Conservation (phyloP, 78 protist species). For the Dictyostelium capitatum region DNA sequence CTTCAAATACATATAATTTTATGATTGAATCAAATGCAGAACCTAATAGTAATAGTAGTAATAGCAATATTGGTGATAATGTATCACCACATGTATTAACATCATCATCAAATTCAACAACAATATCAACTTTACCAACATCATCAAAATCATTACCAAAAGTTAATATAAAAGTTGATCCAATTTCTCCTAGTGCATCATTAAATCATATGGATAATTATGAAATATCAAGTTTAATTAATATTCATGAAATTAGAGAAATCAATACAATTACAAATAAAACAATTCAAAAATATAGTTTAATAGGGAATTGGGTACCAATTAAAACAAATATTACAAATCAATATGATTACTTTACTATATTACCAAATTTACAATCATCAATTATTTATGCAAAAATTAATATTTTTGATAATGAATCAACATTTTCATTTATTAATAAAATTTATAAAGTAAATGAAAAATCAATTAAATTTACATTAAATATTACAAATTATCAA, state of each 20-base stretch:
- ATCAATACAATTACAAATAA: neutral
- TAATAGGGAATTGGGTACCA: neutral
- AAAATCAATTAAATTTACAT: neutral
- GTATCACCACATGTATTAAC: neutral
- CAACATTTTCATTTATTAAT: conserved; percentile 26
- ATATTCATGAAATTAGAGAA: neutral
- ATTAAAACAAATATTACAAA: neutral
- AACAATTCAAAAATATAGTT: neutral
- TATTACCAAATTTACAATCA: neutral
- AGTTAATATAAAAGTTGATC: neutral
- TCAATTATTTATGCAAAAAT: neutral
- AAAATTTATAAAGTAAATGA: neutral
- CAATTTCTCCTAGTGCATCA: neutral
- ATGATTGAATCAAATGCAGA: neutral
- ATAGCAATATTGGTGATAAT: neutral
- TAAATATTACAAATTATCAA: neutral
- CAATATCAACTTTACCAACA: neutral
- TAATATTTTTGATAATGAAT: neutral
- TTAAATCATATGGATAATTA: neutral
- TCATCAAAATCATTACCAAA: neutral
- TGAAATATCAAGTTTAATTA: conserved; percentile 8
- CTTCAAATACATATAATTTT: neutral
- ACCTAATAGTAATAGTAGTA: neutral
- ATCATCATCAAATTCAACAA: neutral
- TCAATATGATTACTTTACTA: neutral